phyloP scores from a whole-genome alignment of 1,284 basidiomycete genomes.

The Testicularia cyperi region DNA sequence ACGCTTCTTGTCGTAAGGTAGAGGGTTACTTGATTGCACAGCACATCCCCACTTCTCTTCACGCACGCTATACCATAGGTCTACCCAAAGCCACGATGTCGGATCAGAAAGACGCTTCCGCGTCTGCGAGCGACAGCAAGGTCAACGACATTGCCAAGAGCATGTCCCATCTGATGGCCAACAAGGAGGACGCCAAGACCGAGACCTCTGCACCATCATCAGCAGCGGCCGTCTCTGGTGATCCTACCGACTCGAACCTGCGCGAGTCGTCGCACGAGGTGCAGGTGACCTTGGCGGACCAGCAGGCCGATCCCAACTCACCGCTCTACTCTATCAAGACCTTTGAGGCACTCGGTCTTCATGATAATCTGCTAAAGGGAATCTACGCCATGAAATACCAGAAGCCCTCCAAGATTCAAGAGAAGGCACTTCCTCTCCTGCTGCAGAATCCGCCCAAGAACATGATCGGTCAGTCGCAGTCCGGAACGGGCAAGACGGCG shows the following conservation, averaged over 20 bases:
- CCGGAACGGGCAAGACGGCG: constrained; percentile 98
- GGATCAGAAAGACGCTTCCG: no score
- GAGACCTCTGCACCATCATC: neutral
- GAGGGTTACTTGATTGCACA: no score
- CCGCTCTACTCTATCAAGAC: constrained; percentile 90
- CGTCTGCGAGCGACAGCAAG: constrained; percentile 17
- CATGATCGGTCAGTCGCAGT: constrained; percentile 99
- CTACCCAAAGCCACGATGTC: no score
- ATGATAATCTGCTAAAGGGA: constrained; percentile 89
- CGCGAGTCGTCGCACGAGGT: constrained; percentile 54
- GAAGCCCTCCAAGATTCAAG: constrained; percentile 98
- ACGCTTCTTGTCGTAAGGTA: no score
- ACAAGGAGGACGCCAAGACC: constrained; percentile 10
- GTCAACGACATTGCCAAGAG: constrained; percentile 43
- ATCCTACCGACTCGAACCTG: constrained; percentile 30
- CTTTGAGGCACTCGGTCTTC: constrained; percentile 71
- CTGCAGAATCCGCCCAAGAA: constrained; percentile 92
- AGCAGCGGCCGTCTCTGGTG: neutral
- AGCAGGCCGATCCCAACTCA: constrained; percentile 93
- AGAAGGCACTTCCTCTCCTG: constrained; percentile 88
- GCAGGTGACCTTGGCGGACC: constrained; percentile 96
- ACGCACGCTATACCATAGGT: no score
- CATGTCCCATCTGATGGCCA: constrained; percentile 37
- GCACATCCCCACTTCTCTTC: neutral
- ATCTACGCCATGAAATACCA: constrained; percentile 94